phyloP scores from a whole-genome alignment of 192 early-diverging fungal genomes.

The Backusella macrospora region DNA sequence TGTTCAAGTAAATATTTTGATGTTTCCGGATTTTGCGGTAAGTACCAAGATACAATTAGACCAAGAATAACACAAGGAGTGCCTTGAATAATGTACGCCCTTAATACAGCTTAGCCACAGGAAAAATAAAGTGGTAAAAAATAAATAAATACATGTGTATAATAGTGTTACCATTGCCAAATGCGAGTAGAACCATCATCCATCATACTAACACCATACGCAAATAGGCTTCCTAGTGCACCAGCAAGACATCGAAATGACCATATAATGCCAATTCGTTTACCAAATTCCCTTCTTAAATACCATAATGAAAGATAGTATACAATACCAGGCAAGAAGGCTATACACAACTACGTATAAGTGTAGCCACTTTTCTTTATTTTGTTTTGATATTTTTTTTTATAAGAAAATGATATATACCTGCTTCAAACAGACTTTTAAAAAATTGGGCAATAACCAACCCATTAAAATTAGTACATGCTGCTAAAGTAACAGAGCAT shows the following conservation, averaged over 20 bases:
- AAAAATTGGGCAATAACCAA: conserved; percentile 53
- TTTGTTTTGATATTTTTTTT: neutral
- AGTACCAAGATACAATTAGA: conserved; percentile 34
- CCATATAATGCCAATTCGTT: conserved; percentile 43
- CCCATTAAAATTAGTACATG: conserved; percentile 34
- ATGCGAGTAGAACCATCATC: conserved; percentile 34
- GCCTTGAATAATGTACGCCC: conserved; percentile 65
- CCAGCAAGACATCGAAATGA: conserved; percentile 16
- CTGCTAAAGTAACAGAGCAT: conserved; percentile 47
- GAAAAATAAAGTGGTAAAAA: neutral
- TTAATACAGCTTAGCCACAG: neutral
- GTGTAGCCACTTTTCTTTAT: neutral
- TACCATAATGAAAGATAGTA: conserved; percentile 60
- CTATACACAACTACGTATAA: neutral
- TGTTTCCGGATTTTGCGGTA: conserved; percentile 47
- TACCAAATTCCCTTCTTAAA: conserved; percentile 47
- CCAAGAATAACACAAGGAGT: conserved; percentile 49
- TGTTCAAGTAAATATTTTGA: conserved; percentile 36
- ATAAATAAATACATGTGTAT: neutral
- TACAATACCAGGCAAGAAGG: conserved; percentile 46
- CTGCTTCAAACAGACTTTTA: conserved; percentile 48
- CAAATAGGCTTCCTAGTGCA: conserved; percentile 60
- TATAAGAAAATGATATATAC: conserved; percentile 16
- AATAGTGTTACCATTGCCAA: conserved; percentile 24
- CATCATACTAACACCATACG: conserved; percentile 54